phyloP scores from a whole-genome alignment of 305 asterid genomes.

The Withania somnifera region DNA sequence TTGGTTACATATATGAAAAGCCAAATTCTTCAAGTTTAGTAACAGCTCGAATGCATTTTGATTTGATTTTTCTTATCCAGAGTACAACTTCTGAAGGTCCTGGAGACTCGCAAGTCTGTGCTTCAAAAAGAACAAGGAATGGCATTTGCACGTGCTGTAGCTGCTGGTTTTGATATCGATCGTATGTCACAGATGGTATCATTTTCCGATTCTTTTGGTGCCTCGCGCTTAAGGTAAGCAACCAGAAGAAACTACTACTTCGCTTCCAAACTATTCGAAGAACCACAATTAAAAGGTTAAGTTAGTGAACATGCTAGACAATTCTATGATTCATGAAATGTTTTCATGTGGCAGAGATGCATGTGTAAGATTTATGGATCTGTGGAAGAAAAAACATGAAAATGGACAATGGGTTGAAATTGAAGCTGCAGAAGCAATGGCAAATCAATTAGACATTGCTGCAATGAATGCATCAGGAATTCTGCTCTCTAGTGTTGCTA shows the following conservation, averaged over 20 bases:
- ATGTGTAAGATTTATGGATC: conserved; percentile 57
- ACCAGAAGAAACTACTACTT: neutral
- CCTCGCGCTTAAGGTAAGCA: conserved; percentile 63
- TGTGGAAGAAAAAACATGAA: conserved; percentile 86
- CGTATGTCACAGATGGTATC: conserved; percentile 53
- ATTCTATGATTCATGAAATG: neutral
- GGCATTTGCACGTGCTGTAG: conserved; percentile 98
- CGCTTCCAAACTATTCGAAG: neutral
- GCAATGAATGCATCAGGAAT: conserved; percentile 51
- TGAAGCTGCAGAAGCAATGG: conserved; percentile 58
- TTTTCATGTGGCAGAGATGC: conserved; percentile 57
- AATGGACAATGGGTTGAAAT: conserved; percentile 81
- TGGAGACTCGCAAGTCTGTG: conserved; percentile 62
- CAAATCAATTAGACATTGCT: conserved; percentile 39
- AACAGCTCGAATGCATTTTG: neutral
- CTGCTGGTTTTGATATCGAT: conserved; percentile 87
- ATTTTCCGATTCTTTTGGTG: conserved; percentile 86
- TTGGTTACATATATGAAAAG: neutral
- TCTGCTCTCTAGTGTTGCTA: conserved; percentile 37
- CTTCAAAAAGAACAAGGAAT: conserved; percentile 86
- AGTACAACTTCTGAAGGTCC: conserved; percentile 81
- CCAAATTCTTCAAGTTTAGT: neutral
- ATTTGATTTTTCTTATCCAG: conserved; percentile 30
- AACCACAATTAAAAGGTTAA: neutral
- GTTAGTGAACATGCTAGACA: neutral